phyloP scores from a whole-genome alignment of 2,329 filamentous ascomycete genomes.

The Diaporthe aspalathi region DNA sequence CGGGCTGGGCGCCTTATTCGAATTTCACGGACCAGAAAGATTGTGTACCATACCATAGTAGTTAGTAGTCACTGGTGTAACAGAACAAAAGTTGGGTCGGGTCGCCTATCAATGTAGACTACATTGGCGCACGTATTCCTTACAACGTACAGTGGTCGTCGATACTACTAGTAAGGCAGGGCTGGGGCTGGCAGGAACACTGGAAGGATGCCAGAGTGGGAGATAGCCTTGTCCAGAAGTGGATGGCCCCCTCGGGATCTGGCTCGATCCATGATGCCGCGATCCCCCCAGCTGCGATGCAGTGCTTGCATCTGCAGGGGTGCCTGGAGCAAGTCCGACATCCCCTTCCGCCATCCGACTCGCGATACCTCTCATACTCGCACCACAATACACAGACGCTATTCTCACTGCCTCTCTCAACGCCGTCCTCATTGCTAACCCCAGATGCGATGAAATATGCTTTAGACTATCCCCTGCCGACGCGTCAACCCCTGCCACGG shows the following conservation, averaged over 20 bases:
- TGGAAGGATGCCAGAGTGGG: neutral
- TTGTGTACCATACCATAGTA: too few species aligned
- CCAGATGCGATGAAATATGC: neutral
- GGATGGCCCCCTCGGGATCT: slow-evolving; percentile 4
- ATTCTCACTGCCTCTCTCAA: too few species aligned
- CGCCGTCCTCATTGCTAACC: neutral
- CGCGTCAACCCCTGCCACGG: neutral
- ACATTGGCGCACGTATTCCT: too few species aligned
- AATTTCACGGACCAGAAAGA: too few species aligned
- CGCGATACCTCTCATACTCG: neutral
- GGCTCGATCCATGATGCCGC: slow-evolving; percentile 29
- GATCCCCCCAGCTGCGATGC: slow-evolving; percentile 11
- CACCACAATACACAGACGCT: too few species aligned
- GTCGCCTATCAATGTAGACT: too few species aligned
- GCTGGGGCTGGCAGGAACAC: too few species aligned
- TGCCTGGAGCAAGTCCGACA: neutral
- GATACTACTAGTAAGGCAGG: too few species aligned
- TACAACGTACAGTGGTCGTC: too few species aligned
- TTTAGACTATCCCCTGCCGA: neutral
- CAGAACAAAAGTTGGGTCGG: too few species aligned
- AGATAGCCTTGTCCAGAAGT: slow-evolving; percentile 14
- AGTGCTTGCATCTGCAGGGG: neutral
- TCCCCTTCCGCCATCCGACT: neutral
- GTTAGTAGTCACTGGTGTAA: too few species aligned
- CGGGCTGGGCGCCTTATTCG: too few species aligned